Evolutionary conservation across 2,329 filamentous ascomycete species (phyloP).

Genomic region (Phyllosticta citrichinensis): DNA sequence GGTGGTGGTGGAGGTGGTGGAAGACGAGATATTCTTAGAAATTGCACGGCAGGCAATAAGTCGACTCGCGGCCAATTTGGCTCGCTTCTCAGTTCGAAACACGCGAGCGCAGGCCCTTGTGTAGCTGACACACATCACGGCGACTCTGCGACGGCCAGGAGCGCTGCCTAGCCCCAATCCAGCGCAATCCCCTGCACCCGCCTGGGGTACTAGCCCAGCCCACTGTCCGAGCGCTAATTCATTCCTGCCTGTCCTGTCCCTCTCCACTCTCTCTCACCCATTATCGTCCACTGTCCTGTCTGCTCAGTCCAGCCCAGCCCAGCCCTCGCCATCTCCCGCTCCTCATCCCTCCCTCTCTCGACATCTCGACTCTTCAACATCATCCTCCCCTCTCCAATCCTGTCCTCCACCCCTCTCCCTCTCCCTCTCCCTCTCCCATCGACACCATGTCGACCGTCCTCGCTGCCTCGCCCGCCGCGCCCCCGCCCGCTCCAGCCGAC

Average conservation of each 20-base stretch:
- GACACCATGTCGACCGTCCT: slow-evolving; percentile 37
- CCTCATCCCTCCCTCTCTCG: neutral
- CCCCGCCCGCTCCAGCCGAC: slow-evolving; percentile 25
- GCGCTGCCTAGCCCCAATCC: too few species aligned
- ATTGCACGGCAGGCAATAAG: neutral
- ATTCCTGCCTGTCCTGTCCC: slow-evolving; percentile 28
- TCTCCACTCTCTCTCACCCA: neutral
- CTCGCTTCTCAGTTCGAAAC: neutral
- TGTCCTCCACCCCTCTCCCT: neutral
- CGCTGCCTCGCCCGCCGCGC: slow-evolving; percentile 33
- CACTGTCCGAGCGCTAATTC: slow-evolving; percentile 21
- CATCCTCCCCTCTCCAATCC: slow-evolving; percentile 8
- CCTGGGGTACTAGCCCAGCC: slow-evolving; percentile 24
- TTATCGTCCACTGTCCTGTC: neutral
- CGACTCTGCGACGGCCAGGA: neutral
- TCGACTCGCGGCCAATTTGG: neutral
- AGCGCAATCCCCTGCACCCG: slow-evolving; percentile 22
- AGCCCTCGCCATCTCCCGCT: slow-evolving; percentile 8
- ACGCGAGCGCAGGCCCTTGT: neutral
- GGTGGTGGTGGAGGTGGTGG: too few species aligned
- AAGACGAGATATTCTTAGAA: neutral
- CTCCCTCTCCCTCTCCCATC: slow-evolving; percentile 4
- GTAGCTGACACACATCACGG: neutral
- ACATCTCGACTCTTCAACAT: neutral
- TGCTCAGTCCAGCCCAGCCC: slow-evolving; percentile 6